Percentiles rank a stretch among this genome's conserved stretches.
Evolutionary conservation across 768 basidiomycete species (phyloP).

Genomic region (Mycena albidolilacea): DNA sequence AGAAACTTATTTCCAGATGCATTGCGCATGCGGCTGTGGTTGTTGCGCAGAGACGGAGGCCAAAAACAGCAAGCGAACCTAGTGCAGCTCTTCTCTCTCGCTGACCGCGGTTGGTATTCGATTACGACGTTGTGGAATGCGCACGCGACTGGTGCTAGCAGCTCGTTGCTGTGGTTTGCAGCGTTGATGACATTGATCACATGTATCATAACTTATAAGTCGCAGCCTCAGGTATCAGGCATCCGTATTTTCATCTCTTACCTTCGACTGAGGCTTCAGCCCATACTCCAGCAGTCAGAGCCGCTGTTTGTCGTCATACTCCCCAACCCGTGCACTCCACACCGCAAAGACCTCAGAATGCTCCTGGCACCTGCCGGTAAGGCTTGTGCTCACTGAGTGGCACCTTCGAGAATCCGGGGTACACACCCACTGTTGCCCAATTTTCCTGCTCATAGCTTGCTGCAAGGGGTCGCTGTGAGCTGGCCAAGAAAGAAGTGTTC

Average conservation of each 20-base stretch:
- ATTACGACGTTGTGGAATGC: slow-evolving; percentile 7
- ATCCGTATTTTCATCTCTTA: no score
- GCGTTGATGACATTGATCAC: slow-evolving; percentile 10
- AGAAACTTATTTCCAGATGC: no score
- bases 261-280: no score
- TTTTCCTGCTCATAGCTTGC: neutral
- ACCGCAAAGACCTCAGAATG: slow-evolving; percentile 28
- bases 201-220: no score
- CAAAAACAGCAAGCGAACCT: neutral
- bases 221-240: no score
- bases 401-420: slow-evolving; percentile 9
- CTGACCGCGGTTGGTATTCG: slow-evolving; percentile 1
- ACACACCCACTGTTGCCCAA: no score
- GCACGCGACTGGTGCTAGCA: neutral
- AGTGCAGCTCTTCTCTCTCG: slow-evolving; percentile 1
- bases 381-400: neutral
- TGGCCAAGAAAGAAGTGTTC: neutral
- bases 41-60: slow-evolving; percentile 9
- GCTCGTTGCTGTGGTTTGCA: slow-evolving; percentile 8
- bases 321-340: slow-evolving; percentile 8
- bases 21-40: slow-evolving; percentile 12
- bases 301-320: neutral
- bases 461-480: neutral
- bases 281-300: no score
- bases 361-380: neutral